phyloP scores from a whole-genome alignment of 495 filamentous ascomycete species.

The Podospora pseudoanserina region DNA sequence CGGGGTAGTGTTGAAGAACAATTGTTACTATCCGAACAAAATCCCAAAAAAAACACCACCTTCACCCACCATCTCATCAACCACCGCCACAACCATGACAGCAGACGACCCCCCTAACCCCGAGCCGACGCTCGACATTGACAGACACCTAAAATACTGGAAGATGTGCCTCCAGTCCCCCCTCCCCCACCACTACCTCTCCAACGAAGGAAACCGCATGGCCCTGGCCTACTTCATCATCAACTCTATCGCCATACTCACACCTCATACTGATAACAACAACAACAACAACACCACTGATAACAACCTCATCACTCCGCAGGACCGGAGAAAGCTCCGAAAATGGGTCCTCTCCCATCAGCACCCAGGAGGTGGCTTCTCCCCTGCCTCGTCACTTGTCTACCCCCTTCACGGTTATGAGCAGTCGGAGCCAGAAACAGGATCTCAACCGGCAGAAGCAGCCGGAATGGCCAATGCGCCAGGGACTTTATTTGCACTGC shows the following conservation, averaged over 20 bases:
- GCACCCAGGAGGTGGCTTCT: constrained; percentile 76
- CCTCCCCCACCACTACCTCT: constrained; percentile 76
- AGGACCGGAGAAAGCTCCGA: constrained; percentile 36
- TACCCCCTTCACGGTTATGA: constrained; percentile 35
- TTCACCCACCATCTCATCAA: neutral
- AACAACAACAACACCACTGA: constrained; percentile 9
- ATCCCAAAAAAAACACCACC: neutral
- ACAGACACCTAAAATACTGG: constrained; percentile 87
- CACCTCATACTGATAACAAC: constrained; percentile 22
- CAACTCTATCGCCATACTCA: constrained; percentile 44
- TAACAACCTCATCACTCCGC: constrained; percentile 29
- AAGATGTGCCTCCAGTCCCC: constrained; percentile 78
- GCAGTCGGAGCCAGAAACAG: constrained; percentile 31
- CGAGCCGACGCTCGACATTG: constrained; percentile 56
- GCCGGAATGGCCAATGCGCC: constrained; percentile 82
- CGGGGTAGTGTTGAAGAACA: neutral
- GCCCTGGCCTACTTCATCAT: constrained; percentile 80
- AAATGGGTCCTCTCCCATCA: constrained; percentile 64
- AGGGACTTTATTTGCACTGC: constrained; percentile 83
- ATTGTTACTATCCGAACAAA: neutral
- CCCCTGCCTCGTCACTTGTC: constrained; percentile 61
- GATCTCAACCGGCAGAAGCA: constrained; percentile 37
- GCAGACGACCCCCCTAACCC: neutral
- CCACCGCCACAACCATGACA: neutral
- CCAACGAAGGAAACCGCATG: constrained; percentile 85